These are phyloP conservation scores for Rosa chinensis DNA, from an alignment of 306 rosid genomes.

Conservation along the genomic window DNA sequence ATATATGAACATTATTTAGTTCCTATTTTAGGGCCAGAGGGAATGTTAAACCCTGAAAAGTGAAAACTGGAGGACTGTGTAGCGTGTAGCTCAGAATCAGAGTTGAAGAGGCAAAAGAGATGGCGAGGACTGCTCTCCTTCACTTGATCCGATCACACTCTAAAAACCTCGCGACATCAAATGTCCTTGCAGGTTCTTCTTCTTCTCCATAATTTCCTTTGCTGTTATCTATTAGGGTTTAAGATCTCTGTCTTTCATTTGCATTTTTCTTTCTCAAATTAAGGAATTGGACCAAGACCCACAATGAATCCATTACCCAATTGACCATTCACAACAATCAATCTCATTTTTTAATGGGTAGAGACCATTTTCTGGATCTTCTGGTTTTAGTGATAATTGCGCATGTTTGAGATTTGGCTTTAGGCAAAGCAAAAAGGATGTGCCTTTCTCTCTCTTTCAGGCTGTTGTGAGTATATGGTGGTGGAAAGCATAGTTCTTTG, in stretches of 20 bases:
- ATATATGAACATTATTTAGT: accelerated
- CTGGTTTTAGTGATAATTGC: background rate
- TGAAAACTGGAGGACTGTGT: background rate
- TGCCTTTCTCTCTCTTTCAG: background rate
- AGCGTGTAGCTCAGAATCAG: background rate
- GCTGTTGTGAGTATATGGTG: background rate
- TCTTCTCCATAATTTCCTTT: background rate
- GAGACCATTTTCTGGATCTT: constrained; percentile 6
- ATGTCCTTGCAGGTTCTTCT: constrained; percentile 44
- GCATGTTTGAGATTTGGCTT: background rate
- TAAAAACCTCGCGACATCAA: constrained; percentile 22
- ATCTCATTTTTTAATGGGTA: background rate
- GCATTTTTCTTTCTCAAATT: background rate
- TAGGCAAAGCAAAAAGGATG: background rate
- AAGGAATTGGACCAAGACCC: background rate
- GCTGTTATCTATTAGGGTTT: background rate
- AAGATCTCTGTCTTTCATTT: constrained; percentile 3
- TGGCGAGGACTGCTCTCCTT: constrained; percentile 64
- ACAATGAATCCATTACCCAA: background rate
- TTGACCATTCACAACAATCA: background rate
- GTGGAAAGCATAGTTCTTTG: background rate
- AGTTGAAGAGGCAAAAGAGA: constrained; percentile 14
- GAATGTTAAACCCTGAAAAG: constrained; percentile 11
- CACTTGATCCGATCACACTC: constrained; percentile 59
- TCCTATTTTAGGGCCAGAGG: background rate